Evolutionary conservation across 2,329 filamentous ascomycete genomes (phyloP), one percentile per base, ranked within the genome.

Genomic region (Hypocrella siamensis): DNA sequence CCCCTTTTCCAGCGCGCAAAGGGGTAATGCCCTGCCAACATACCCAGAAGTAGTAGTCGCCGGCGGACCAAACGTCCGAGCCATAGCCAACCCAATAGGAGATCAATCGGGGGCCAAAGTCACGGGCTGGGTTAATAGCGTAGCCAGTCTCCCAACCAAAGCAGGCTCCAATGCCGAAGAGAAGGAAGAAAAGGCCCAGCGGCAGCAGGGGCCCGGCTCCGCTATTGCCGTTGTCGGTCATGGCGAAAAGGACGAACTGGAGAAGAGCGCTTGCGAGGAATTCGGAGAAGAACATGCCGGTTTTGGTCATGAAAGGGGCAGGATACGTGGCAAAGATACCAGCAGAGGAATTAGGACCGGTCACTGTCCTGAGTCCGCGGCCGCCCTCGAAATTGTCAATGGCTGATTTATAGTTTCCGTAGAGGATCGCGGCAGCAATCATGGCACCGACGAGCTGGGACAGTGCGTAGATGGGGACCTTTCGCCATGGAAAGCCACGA

Each of bases 121-220:
- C 79, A 51, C 79, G 65, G 22, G 76, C 78, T 26, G 80, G 52
- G 44, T 83, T 83, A 40, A 82, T 80, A 12, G 77, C 78, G 52
- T 79, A 84, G 24, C 79, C 77, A 1, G 78, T 84, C 49, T 83
- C 70, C 75, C 75, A 82, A 6, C 79, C 79, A 43, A 80, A 82
- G 46, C 74, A 78, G 19, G 74, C 72, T 14, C 76, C 77, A 16
- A 83, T 71, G 6, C 76, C 78, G 45, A 82, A 82, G 38, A 83
- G 73, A 30, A 82, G 57, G 52, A 82, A 81, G 54, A 81, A 79
- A 5, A 82, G 53, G 6, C 60, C 67, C 2, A 83, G 53, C 0
- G 76, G 74, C 35, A 69, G 61, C 33, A 57, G 36, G 2, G 61
- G 57, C 0, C 70, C 70, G 2, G 72, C 70, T 4, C 70, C 72